Conservation (phyloP, 371 early-diverging fungal species). For the Apophysomyces trapeziformis region DNA sequence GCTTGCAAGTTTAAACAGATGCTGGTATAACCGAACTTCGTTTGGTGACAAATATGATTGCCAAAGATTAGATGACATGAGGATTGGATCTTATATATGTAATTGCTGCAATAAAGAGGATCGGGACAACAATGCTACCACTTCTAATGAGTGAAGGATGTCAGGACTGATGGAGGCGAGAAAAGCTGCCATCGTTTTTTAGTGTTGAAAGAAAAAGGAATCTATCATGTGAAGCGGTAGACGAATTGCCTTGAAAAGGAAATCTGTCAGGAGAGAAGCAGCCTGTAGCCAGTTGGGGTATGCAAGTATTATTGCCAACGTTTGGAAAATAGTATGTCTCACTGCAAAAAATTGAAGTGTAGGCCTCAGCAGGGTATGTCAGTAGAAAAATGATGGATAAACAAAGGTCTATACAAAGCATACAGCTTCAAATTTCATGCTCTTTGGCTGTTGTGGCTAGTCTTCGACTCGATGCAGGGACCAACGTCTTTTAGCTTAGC, state of each 20-base stretch:
- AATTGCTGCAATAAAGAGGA: neutral
- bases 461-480: too few relatives aligned
- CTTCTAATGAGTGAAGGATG: neutral
- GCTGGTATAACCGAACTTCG: constrained; percentile 66
- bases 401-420: too few relatives aligned
- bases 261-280: neutral
- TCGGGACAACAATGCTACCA: neutral
- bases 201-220: neutral
- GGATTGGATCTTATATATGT: neutral
- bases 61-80: constrained; percentile 22
- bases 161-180: neutral
- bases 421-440: too few relatives aligned
- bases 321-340: too few relatives aligned
- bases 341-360: too few relatives aligned
- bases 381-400: too few relatives aligned
- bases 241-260: neutral
- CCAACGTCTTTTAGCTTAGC: too few relatives aligned
- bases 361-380: too few relatives aligned
- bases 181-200: neutral
- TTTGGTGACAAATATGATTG: constrained; percentile 52
- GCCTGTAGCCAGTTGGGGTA: neutral
- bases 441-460: too few relatives aligned
- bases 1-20: constrained; percentile 68
- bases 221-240: neutral
- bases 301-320: too few relatives aligned